phyloP scores from a whole-genome alignment of 2,329 filamentous ascomycete genomes.

The Ophiostoma australiae region DNA sequence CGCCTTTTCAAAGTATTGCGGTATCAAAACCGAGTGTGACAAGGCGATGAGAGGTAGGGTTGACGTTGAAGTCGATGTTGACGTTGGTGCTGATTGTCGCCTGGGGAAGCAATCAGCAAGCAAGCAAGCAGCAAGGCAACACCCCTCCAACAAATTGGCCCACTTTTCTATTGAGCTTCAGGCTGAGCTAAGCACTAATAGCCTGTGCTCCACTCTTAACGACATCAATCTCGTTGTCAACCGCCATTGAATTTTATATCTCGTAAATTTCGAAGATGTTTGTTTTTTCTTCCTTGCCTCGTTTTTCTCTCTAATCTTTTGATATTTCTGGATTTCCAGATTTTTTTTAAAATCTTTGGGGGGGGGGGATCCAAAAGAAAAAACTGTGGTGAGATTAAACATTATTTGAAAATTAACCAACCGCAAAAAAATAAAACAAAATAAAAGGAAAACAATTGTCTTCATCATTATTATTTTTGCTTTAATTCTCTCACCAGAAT shows the following conservation, averaged over 20 bases:
- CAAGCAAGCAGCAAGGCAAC: conserved; percentile 1
- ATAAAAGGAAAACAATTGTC: too few species aligned
- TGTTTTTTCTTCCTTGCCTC: neutral
- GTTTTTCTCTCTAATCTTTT: neutral
- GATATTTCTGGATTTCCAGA: too few species aligned
- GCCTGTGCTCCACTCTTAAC: neutral
- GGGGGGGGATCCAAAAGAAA: too few species aligned
- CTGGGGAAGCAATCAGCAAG: neutral
- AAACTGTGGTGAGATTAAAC: too few species aligned
- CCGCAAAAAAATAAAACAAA: too few species aligned
- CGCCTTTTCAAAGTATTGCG: neutral
- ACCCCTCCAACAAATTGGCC: neutral
- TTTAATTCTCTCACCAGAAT: too few species aligned
- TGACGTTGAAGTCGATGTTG: neutral
- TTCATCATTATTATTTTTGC: too few species aligned
- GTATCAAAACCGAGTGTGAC: neutral
- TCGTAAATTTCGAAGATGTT: neutral
- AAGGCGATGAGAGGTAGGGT: neutral
- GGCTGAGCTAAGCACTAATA: neutral
- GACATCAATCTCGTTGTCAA: neutral
- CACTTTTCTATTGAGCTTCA: conserved; percentile 2
- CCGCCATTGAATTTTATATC: neutral
- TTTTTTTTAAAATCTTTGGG: too few species aligned
- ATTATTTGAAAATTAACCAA: too few species aligned
- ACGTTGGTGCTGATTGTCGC: neutral